phyloP scores from a whole-genome alignment of 2,329 filamentous ascomycete species.

The Apiospora koreana region DNA sequence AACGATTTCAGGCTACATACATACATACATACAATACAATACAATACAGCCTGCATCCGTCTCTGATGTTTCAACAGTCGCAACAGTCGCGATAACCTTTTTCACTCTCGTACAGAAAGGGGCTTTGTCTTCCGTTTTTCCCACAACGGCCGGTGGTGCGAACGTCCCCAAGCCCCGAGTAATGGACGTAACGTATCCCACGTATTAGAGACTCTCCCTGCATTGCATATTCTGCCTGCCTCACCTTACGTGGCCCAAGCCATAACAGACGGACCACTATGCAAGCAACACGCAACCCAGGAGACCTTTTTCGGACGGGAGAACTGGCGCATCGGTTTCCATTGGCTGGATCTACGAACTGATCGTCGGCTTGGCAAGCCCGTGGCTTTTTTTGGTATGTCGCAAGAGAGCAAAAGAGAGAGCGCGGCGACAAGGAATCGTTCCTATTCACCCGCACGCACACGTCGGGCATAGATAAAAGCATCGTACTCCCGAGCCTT shows the following conservation, averaged over 20 bases:
- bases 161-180: background rate
- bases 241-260: background rate
- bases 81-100: background rate
- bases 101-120: background rate
- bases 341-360: background rate
- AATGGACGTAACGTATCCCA: background rate
- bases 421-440: background rate
- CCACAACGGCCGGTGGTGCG: background rate
- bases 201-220: background rate
- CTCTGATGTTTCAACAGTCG: background rate
- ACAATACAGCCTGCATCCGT: background rate
- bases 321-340: background rate
- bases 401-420: too few species aligned
- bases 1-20: background rate
- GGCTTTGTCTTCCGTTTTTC: background rate
- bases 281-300: background rate
- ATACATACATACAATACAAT: too few species aligned
- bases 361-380: constrained; percentile 8
- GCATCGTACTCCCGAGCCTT: background rate
- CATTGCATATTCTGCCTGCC: background rate
- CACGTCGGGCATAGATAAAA: background rate
- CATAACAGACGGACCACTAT: background rate
- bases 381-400: constrained; percentile 1
- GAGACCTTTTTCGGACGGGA: background rate
- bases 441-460: background rate